These are phyloP conservation scores for Eucalyptus rudis DNA, from an alignment of 345 rosid genomes.

Conservation along the genomic window DNA sequence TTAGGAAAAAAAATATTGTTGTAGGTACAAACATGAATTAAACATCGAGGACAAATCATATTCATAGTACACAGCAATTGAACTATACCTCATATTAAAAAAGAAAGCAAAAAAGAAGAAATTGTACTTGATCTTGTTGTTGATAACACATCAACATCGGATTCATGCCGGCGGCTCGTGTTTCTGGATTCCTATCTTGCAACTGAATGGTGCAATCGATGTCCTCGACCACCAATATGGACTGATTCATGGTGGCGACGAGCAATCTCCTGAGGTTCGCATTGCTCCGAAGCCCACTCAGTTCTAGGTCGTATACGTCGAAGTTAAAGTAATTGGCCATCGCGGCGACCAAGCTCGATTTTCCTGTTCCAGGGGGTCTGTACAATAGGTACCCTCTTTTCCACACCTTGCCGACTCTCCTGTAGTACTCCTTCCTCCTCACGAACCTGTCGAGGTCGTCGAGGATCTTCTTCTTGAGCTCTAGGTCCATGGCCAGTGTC, in stretches of 20 bases:
- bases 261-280: neutral
- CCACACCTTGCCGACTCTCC: constrained; percentile 2
- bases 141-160: too few relatives aligned
- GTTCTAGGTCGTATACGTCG: neutral
- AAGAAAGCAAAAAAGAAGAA: too few relatives aligned
- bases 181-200: neutral
- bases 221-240: constrained; percentile 3
- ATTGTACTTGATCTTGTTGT: too few relatives aligned
- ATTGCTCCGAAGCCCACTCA: neutral
- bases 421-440: neutral
- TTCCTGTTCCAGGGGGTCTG: neutral
- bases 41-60: neutral
- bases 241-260: neutral
- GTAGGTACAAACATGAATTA: too few relatives aligned
- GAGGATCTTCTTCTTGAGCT: neutral
- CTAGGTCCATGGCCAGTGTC: neutral
- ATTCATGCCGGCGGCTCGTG: too few relatives aligned
- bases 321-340: constrained; percentile 2
- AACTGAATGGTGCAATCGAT: neutral
- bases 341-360: neutral
- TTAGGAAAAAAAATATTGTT: too few relatives aligned
- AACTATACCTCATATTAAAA: neutral
- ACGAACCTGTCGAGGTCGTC: neutral
- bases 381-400: constrained; percentile 1
- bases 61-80: neutral